Base-by-base conservation (phyloP, 352 stramenopile species). In the Pythium monospermum region DNA sequence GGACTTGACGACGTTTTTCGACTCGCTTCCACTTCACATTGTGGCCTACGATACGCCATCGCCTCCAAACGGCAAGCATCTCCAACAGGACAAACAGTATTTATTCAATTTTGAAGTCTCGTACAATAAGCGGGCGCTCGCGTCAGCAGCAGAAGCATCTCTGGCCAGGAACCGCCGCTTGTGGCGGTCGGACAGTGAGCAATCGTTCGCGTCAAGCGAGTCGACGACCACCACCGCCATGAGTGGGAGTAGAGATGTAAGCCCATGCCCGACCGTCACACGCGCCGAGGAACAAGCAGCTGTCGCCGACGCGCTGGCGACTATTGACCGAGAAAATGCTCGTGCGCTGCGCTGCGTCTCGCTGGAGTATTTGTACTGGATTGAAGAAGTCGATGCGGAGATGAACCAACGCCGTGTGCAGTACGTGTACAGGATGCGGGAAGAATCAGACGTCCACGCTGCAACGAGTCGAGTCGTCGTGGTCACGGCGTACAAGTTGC, bases 61-160 rank as follows among this genome's bases (percentile, higher is more conserved):
- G 26, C 26, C 25, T 8, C 27, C 48, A 0, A 60, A 48, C 21
- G 69, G 70, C 11, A 68, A 47, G 18, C 80, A 91, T 55, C 42
- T 69, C 5, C 77, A 91, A 28, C 23, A 15, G 0, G 54, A 80
- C 19, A 94, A 94, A 46, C 53, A 76, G 36, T 94, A 94, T 54
- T 37, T 94, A 21, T 94, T 91, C 48, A 84, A 75, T 28, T 94
- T 94, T 45, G 75, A 91, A 48, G 70, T 94, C 13, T 48, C 75
- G 21, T 85, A 76, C 31, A 64, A 84, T 28, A 57, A 22, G 19
- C 32, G 21, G 16, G 42, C 1, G 1, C 39, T 7, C 23, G 41
- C 27, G 7, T 25, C 6, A 27, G 13, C 44, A 66, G 22, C 12
- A 46, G 18, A n/a, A 30, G 12, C 18, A 22, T n/a, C n/a, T n/a